Percentiles rank a stretch among this genome's conserved stretches.
These are phyloP conservation scores for Brassica incana DNA, from an alignment of 345 rosid genomes.

Conservation along the genomic window DNA sequence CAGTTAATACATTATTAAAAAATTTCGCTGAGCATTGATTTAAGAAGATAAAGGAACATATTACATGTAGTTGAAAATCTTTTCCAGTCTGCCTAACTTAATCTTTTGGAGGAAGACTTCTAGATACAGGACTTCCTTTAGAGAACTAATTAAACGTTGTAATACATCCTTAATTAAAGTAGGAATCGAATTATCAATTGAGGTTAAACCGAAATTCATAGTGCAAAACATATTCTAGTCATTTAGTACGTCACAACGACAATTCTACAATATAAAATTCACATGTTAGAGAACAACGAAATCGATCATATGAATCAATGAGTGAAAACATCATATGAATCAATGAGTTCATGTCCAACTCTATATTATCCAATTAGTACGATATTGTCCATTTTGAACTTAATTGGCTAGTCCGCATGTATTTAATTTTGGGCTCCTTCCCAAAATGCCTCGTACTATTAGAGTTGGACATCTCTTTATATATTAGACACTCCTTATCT, in stretches of 20 bases:
- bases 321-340: neutral
- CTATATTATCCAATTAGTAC: too few relatives aligned
- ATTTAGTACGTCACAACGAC: neutral
- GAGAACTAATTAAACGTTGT: neutral
- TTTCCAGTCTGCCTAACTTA: conserved; percentile 13
- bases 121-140: neutral
- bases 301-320: neutral
- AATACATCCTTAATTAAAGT: neutral
- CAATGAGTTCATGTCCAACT: too few relatives aligned
- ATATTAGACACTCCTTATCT: too few relatives aligned
- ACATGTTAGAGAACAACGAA: neutral
- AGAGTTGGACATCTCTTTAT: too few relatives aligned
- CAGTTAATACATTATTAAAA: neutral
- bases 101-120: conserved; percentile 10
- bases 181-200: neutral
- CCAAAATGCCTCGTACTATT: too few relatives aligned
- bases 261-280: neutral
- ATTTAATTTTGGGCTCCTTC: too few relatives aligned
- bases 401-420: too few relatives aligned
- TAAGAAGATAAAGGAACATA: neutral
- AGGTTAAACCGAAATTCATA: neutral
- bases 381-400: too few relatives aligned
- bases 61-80: neutral
- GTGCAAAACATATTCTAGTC: neutral
- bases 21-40: neutral